Base-by-base conservation (phyloP, 768 basidiomycete genomes). In the Fomitopsis pulvina region DNA sequence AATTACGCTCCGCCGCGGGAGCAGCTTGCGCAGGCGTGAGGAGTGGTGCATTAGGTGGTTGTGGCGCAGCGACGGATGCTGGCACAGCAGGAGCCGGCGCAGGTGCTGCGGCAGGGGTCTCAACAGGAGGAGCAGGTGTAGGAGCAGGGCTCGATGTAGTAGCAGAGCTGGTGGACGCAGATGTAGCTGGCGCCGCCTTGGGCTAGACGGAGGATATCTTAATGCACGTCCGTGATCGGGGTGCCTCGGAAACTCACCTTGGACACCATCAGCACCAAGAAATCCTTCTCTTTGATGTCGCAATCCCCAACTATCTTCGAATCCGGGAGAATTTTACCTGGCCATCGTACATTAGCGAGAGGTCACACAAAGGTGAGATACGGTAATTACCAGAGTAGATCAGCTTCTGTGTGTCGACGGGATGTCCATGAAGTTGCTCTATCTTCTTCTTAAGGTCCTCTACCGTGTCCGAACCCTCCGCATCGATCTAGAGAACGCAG, bases 251-350 rank as follows among this genome's bases (percentile, higher is more conserved):
- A 21, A 59, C 71, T 45, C 54, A 94, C 94, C 82, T 96, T 98
- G 45, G 92, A 81, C 28, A 97, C 90, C 95, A 98, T 99, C 38
- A 99, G 81, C n/a, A 99, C 96, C 52, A 98, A 72, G 72, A 99
- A 99, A 67, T 96, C 95, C 73, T 96, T 98, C 70, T 98, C 95
- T 72, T 96, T 94, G 75, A 98, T 89, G 47, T 86, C 81, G 61
- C 86, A 88, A 41, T 87, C 85, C 59, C 79, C 87, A 29, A 99
- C 78, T 1, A 86, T 87, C 73, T 93, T 94, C 51, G 82, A 80
- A 66, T 99, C 93, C 9, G 80, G 64, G 20, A 98, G 77, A 41
- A 99, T 86, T 75, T 95, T 94, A 48, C 96, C 95, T 96, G 64
- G 22, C 54, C 45, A 27, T 26, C 34, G 34, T 9, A 11, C 16